Evolutionary conservation across 306 rosid species (phyloP).

Genomic region (Fragaria iinumae): DNA sequence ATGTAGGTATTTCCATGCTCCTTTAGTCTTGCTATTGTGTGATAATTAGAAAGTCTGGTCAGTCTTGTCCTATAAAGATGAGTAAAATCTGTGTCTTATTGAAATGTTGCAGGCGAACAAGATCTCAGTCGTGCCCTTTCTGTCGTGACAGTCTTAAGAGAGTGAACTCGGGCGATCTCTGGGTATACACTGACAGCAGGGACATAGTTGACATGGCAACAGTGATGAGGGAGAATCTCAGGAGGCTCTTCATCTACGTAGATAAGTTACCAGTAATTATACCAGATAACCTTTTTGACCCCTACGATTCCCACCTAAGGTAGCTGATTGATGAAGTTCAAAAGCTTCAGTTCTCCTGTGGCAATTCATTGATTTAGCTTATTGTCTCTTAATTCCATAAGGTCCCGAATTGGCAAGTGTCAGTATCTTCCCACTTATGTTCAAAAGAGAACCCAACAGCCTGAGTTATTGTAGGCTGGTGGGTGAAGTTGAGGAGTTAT

Average conservation of each 20-base stretch:
- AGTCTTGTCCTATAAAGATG: not conserved
- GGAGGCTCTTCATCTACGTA: constrained; percentile 82
- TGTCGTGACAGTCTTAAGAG: constrained; percentile 92
- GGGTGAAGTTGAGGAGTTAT: constrained; percentile 57
- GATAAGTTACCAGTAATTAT: constrained; percentile 80
- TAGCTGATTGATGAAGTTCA: constrained; percentile 44
- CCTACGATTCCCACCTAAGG: constrained; percentile 79
- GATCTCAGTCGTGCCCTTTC: constrained; percentile 92
- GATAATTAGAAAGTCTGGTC: not conserved
- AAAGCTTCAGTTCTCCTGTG: constrained; percentile 29
- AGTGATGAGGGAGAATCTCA: constrained; percentile 78
- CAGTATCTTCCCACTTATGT: constrained; percentile 59
- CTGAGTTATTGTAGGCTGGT: constrained; percentile 55
- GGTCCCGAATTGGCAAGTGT: constrained; percentile 35
- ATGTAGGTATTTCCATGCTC: not conserved
- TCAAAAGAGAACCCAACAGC: constrained; percentile 44
- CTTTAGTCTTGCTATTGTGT: not conserved
- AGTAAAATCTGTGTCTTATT: constrained; percentile 15
- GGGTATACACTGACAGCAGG: constrained; percentile 73
- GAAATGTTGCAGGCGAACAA: constrained; percentile 62
- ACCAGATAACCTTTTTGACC: constrained; percentile 75
- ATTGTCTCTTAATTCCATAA: constrained; percentile 30
- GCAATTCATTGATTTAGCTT: constrained; percentile 36
- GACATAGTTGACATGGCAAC: constrained; percentile 78
- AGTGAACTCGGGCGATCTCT: constrained; percentile 86